Evolutionary conservation across 768 basidiomycete genomes (phyloP).

Genomic region (Galerina marginata): DNA sequence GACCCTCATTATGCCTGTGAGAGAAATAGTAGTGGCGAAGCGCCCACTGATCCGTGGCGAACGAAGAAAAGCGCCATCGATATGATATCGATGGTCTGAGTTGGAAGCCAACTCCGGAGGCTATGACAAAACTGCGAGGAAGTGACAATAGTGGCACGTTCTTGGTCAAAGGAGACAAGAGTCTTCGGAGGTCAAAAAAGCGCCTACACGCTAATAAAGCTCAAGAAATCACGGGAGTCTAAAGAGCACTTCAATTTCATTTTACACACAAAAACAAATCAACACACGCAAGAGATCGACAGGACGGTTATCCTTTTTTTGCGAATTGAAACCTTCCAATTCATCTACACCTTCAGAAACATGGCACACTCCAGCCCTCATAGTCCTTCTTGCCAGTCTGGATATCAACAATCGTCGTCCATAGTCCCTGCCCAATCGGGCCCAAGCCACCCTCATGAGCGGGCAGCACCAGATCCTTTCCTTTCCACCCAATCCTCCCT

Average conservation of each 20-base stretch:
- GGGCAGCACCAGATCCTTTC: constrained; percentile 54
- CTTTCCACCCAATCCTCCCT: constrained; percentile 59
- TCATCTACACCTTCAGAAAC: neutral
- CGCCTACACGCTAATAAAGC: neutral
- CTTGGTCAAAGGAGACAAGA: too few relatives aligned
- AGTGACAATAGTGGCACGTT: too few relatives aligned
- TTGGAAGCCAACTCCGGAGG: too few relatives aligned
- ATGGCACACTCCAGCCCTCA: constrained; percentile 65
- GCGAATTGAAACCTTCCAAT: too few relatives aligned
- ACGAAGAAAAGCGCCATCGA: too few relatives aligned
- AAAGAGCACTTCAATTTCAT: neutral
- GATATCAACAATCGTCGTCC: constrained; percentile 66
- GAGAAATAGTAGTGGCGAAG: too few relatives aligned
- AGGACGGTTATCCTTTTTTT: too few relatives aligned
- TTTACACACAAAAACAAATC: neutral
- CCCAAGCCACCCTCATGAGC: constrained; percentile 51
- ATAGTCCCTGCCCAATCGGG: constrained; percentile 67
- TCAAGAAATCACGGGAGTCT: neutral
- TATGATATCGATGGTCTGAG: too few relatives aligned
- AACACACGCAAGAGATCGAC: neutral
- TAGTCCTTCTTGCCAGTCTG: constrained; percentile 72
- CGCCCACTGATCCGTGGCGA: too few relatives aligned
- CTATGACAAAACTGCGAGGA: too few relatives aligned
- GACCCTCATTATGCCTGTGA: too few relatives aligned
- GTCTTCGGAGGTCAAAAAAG: neutral